Evolutionary conservation across 164 flowering plant species (phyloP), one percentile per base, ranked within the genome.

Genomic region (Magnolia sinica): DNA sequence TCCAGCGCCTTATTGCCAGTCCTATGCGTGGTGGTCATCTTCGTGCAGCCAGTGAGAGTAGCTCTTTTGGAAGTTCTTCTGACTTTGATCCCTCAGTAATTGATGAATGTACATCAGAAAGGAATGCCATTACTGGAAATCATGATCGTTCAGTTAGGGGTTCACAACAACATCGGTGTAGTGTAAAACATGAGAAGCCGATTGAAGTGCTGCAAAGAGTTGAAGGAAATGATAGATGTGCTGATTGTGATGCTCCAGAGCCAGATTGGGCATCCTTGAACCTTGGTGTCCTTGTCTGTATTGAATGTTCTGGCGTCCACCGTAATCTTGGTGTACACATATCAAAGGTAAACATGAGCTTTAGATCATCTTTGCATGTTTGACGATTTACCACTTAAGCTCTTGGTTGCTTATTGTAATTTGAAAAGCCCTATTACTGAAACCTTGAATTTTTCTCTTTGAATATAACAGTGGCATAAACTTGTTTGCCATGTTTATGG

Each of bases 211-310:
- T 96, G 81, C 86, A 86, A 76, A 91, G 79, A 83, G 90, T 96
- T 4, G 81, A 87, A 76, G 99, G 99, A 23, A 96, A 96, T 85
- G 97, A 96, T 73, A 91, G 82, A 84, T 96, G 99, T 84, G 99
- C 98, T 70, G 99, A 96, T 86, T 96, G 99, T 88, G 96, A 97
- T 80, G 94, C 97, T 55, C 79, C 90, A 52, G 98, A 92, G 80
- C 99, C 99, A 23, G 99, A 96, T 74, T 96, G 99, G 99, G 98
- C 99, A 72, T 96, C 99, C 50, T 82, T 96, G 74, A 96, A 96
- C 86, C 97, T 96, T 71, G 99, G 99, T 2, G 88, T 96, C 81
- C 97, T 96, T 73, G 87, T 96, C 70, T 96, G 99, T 84, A 96
- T 96, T 72, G 99, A 96, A 75, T 96, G 99, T 87, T 96, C 99